Base-by-base conservation (phyloP, 1,139 yeast species). In the Scheffersomyces parashehatae region DNA sequence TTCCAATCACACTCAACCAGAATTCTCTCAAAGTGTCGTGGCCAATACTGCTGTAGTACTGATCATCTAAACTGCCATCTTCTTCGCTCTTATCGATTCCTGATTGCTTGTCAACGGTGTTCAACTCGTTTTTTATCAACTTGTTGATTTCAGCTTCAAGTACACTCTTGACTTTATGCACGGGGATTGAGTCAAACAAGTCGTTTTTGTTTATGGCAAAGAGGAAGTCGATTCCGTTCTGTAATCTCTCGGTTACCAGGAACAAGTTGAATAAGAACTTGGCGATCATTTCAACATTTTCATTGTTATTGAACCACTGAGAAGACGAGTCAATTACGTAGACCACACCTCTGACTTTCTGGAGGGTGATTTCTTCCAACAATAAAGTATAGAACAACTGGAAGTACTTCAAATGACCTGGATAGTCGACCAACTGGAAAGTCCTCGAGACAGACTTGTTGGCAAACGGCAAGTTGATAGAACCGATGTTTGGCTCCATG, bases 171-270 rank as follows among this genome's bases (percentile, higher is more conserved):
- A 91, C 75, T 56, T 85, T 82, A 42, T 65, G 59, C 7, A 83
- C 73, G 14, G 95, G 93, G 50, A 88, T 78, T 13, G 95, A 81
- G 52, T 88, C 88, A 67, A 93, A 93, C 39, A 84, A 77, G 57
- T 93, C 98, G 37, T 77, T 77, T 60, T 90, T 90, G 67, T 91
- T 93, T 47, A 91, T 81, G 28, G 91, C 95, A 52, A 91, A 68
- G 45, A 88, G 68, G 41, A 85, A 70, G 59, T 87, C 93, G 13
- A 85, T 74, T 2, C 95, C 95, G 50, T 70, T 77, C 24, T 26
- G 38, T 44, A 73, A 67, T 39, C 73, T 67, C 56, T 87, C 95
- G 2, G 88, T 81, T 24, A 75, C 58, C 15, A 76, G 66, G 36
- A 85, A 65, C 33, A 85, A 65, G 41, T 77, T 75, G 56, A 82